Evolutionary conservation across 73 alveolate genomes (phyloP), one percentile per base, ranked within the genome.

Genomic region (Blepharisma japonicum): DNA sequence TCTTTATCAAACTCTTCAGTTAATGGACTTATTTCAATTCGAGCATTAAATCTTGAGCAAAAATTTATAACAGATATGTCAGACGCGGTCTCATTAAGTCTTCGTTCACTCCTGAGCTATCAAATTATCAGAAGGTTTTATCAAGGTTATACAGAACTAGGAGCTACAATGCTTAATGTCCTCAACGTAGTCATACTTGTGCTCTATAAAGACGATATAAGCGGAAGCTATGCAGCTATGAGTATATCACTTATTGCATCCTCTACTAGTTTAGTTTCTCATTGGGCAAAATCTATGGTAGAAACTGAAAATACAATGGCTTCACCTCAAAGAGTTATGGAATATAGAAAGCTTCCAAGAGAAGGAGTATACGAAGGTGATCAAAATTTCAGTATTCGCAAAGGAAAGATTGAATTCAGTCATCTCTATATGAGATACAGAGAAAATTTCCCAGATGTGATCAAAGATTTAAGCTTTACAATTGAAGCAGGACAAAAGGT

Each of bases 1-100:
- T 86, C 92, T 81, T 83, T 80, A 79, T 83, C 92, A 25, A 82
- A 87, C 50, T 98, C 93, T 71, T 82, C 98, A n/a, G 89, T 91
- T 21, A 55, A 85, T 21, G 99, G 99, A 6, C 82, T 87, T 6
- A 77, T 91, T 11, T 88, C 98, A 6, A 94, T 96, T 45, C 81
- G 99, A 76, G 96, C 98, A 1, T 92, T 55, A 77, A 81, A 92
- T 42, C 84, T 83, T 55, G 81, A 86, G 8, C 55, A 82, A 61
- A 61, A 61, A 48, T 25, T 61, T 18, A 61, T 14, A 20, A 61
- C 0, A 61, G 74, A 61, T 25, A 11, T 25, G 47, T 0, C 14
- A 1, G 18, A 61, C 2, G 74, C 46, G 0, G 23, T 61, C 2
- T n/a, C 14, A 61, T 14, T 25, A 14, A 61, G 23, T 25, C 14